These are phyloP conservation scores for Dactylellina leptospora DNA, from an alignment of 2,329 filamentous ascomycete species.

Conservation along the genomic window DNA sequence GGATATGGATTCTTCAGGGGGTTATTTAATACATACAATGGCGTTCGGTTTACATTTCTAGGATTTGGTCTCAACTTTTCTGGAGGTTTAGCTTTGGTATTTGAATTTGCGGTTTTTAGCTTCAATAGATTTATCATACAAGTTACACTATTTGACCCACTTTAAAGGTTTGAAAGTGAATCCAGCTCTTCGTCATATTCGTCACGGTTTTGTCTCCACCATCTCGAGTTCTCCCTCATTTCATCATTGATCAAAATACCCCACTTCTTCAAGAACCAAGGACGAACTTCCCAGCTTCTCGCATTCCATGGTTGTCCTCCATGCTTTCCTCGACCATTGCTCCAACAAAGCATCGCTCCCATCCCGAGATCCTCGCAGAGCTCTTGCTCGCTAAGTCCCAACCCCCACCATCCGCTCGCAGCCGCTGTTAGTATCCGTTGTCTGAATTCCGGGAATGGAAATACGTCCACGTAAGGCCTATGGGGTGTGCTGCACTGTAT, in stretches of 20 bases:
- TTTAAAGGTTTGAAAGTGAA: no score
- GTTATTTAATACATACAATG: no score
- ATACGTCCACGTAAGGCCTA: constrained; percentile 30
- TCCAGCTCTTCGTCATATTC: constrained; percentile 14
- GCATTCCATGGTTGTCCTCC: constrained; percentile 46
- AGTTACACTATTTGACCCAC: no score
- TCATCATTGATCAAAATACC: constrained; percentile 27
- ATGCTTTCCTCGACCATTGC: constrained; percentile 18
- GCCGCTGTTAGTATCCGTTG: constrained; percentile 19
- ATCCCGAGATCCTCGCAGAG: constrained; percentile 39
- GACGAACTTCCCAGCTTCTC: constrained; percentile 40
- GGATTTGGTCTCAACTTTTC: no score
- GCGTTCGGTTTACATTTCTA: no score
- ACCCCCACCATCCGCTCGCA: background rate
- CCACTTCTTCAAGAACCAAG: constrained; percentile 47
- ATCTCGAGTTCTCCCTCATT: constrained; percentile 31
- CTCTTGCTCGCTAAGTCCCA: constrained; percentile 25
- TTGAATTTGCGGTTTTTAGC: no score
- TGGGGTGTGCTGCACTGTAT: constrained; percentile 37
- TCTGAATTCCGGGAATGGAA: constrained; percentile 35
- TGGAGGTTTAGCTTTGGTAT: no score
- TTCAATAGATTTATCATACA: no score
- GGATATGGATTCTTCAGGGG: no score
- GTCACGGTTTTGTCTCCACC: constrained; percentile 33
- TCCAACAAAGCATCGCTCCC: constrained; percentile 41